Evolutionary conservation across 768 basidiomycete species (phyloP).

Genomic region (Suillus variegatus): DNA sequence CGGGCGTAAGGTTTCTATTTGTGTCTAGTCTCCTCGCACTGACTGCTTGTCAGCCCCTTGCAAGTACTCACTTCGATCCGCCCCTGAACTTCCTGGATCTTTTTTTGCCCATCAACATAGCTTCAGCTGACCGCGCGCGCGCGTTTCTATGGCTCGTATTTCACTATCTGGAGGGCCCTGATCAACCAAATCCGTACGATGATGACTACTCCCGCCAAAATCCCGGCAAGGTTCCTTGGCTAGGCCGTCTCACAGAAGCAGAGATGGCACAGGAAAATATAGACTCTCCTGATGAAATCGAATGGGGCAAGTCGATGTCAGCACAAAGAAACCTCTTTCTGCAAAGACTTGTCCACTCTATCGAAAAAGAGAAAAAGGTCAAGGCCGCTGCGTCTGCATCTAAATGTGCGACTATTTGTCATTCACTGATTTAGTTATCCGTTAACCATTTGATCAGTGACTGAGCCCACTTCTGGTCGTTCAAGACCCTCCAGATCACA

Average conservation of each 20-base stretch:
- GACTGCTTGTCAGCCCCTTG: slow-evolving; percentile 47
- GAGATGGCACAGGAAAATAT: slow-evolving; percentile 71
- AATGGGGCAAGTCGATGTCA: slow-evolving; percentile 79
- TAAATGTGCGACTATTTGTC: slow-evolving; percentile 25
- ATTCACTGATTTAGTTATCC: background rate
- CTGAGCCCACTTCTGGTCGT: slow-evolving; percentile 27
- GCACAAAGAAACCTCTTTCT: slow-evolving; percentile 69
- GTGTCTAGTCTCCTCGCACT: slow-evolving; percentile 12
- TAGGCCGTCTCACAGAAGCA: slow-evolving; percentile 54
- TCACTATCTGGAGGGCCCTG: slow-evolving; percentile 73
- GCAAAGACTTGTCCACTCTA: slow-evolving; percentile 61
- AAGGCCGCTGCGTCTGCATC: slow-evolving; percentile 38
- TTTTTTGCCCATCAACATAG: slow-evolving; percentile 75
- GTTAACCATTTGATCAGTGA: slow-evolving; percentile 14
- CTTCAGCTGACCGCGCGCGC: slow-evolving; percentile 70
- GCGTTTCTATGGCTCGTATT: slow-evolving; percentile 86
- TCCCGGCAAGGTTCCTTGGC: slow-evolving; percentile 63
- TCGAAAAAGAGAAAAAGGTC: slow-evolving; percentile 52
- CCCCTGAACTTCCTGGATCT: slow-evolving; percentile 79
- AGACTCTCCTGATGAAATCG: slow-evolving; percentile 74
- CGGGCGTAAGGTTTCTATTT: slow-evolving; percentile 53
- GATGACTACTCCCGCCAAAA: slow-evolving; percentile 61
- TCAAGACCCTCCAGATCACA: slow-evolving; percentile 25
- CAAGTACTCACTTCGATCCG: slow-evolving; percentile 72
- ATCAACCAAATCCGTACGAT: slow-evolving; percentile 71